Conservation (phyloP, 768 basidiomycete species). For the Agaricus blazei region DNA sequence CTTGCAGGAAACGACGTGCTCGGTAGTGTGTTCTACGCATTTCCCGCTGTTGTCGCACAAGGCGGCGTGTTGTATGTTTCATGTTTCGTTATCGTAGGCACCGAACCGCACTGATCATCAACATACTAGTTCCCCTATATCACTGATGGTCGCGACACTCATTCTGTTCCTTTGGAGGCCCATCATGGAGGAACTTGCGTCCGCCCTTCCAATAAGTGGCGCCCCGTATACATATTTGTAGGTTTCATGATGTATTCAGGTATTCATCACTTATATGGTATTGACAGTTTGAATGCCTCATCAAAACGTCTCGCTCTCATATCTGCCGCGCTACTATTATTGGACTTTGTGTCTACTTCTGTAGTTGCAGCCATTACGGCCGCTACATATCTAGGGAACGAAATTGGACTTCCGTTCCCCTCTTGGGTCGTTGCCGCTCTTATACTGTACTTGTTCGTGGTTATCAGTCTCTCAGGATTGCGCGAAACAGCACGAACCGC, state of each 20-base stretch:
- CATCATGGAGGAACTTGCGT: constrained; percentile 67
- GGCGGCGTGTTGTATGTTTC: constrained; percentile 56
- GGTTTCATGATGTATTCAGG: constrained; percentile 14
- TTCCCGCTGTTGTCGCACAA: constrained; percentile 59
- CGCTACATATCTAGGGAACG: constrained; percentile 59
- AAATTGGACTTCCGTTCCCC: constrained; percentile 55
- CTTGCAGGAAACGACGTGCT: constrained; percentile 65
- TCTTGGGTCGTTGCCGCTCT: constrained; percentile 44
- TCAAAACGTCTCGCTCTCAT: constrained; percentile 57
- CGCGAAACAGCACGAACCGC: constrained; percentile 62
- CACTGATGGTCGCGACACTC: constrained; percentile 56
- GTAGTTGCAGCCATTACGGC: constrained; percentile 75
- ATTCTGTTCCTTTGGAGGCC: constrained; percentile 70
- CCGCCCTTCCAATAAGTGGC: constrained; percentile 63
- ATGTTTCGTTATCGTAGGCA: not conserved
- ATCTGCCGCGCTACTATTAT: constrained; percentile 61
- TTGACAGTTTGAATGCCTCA: constrained; percentile 53
- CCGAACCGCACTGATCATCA: too few relatives aligned
- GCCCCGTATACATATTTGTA: constrained; percentile 70
- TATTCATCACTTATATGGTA: not conserved
- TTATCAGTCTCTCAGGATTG: constrained; percentile 52
- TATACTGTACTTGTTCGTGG: constrained; percentile 49
- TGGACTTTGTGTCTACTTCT: constrained; percentile 66
- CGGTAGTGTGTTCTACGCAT: constrained; percentile 64
- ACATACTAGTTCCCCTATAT: constrained; percentile 55